Evolutionary conservation across 129 eudicot genomes (phyloP), one percentile per base, ranked within the genome.

Genomic region (Chrysanthemum lavandulifolium): DNA sequence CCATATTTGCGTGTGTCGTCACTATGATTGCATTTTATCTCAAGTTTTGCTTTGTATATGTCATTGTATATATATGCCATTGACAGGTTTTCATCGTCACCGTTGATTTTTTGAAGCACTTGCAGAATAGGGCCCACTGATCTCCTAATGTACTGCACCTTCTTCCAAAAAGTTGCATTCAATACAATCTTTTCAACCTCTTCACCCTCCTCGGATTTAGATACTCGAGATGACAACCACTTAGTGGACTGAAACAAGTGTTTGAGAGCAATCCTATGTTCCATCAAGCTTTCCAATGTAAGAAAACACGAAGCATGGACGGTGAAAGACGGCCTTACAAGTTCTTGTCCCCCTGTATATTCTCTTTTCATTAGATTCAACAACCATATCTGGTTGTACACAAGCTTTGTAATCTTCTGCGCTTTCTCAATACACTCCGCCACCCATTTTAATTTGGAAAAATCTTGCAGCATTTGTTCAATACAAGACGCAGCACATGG

Each of bases 51-150:
- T 73, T 84, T 83, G 80, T 74, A 77, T 81, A 92, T 83, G 73
- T 92, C 95, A 77, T 85, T 89, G 83, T 92, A 92, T 77, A 92
- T 84, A 76, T 74, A 92, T 60, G 98, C 87, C 91, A 92, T 85
- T 2, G 96, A 85, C 25, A 87, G 84, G 53, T 51, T 65, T 52
- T 82, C 84, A 69, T 87, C 91, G 71, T 80, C 88, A 68, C 81
- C 16, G 25, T 84, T 81, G 62, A 89, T 83, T 89, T 85, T 93
- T 68, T 80, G 85, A 70, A 93, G 96, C 73, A 87, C 92, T 78
- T 89, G 87, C 68, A 93, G 59, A 74, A 93, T 64, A 10, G 96
- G 98, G 51, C 85, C 98, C 50, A 93, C 90, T 5, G 96, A 89
- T 65, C 82, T 93, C 73, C 84, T 78, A 57, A 87, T 81, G 21